Base-by-base conservation (phyloP, 306 rosid genomes). In the Dicorynia guianensis region DNA sequence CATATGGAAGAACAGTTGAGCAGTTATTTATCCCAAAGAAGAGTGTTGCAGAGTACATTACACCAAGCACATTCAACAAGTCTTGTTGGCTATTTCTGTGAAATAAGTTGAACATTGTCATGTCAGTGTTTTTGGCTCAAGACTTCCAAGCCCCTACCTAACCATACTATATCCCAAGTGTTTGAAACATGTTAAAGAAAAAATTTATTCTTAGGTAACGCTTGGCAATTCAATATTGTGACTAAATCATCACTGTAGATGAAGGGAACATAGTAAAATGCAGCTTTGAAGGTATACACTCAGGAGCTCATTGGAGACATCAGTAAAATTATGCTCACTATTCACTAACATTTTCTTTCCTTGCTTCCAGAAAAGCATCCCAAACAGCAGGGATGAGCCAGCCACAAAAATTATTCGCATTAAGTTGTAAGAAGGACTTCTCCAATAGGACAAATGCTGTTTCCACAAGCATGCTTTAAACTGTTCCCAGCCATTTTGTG, bases 401-500 rank as follows among this genome's bases (percentile, higher is more conserved):
- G 40, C 11, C 72, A 82, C 83, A 55, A 74, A 81, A 69, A 74
- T 0, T 4, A 88, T 63, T 34, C 96, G 88, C 42, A 43, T 62
- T 78, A 88, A 79, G 77, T 90, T 88, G 88, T 84, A 85, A 5
- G 87, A 82, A 70, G 93, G 93, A 78, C 79, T 88, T 85, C 96
- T 88, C 96, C 96, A 90, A 52, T 90, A 86, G 38, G 96, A 85
- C 83, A 87, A 75, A 67, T 84, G 68, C 17, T 88, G 93, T 76
- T 88, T 91, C 96, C 91, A 91, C 43, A 86, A 63, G 81, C 96
- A 88, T 1, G 85, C 79, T 80, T 85, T 91, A 60, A 88, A 88
- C 78, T 88, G 96, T 74, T 71, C 89, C 90, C 86, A 85, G 39
- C 84, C 73, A 47, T 79, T 72, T 66, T 80, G 90, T 13, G 96